phyloP scores from a whole-genome alignment of 2,329 filamentous ascomycete species.

The Leptoxyphium fumago region DNA sequence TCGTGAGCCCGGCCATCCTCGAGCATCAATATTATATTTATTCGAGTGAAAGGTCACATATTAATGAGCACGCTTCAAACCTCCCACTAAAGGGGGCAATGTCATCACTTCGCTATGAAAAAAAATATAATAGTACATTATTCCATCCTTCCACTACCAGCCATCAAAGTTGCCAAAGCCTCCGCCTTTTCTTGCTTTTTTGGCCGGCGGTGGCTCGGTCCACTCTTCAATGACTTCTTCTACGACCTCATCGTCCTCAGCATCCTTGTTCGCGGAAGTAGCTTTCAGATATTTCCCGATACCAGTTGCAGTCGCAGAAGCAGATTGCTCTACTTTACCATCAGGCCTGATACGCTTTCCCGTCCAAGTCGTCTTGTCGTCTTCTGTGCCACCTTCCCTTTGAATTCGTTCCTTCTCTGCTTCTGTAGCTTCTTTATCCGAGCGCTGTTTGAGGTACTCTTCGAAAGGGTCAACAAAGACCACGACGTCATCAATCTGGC shows the following conservation, averaged over 20 bases:
- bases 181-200: constrained; percentile 51
- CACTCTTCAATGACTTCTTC: constrained; percentile 40
- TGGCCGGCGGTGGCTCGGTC: constrained; percentile 58
- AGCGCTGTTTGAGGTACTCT: constrained; percentile 62
- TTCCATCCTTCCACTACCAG: constrained; percentile 45
- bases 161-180: constrained; percentile 92
- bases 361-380: constrained; percentile 89
- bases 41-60: no score
- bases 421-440: constrained; percentile 41
- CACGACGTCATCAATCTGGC: constrained; percentile 67
- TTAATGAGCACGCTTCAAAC: no score
- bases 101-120: no score
- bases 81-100: no score
- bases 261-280: constrained; percentile 16
- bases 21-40: no score
- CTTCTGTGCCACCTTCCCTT: constrained; percentile 58
- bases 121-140: no score
- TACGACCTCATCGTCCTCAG: constrained; percentile 35
- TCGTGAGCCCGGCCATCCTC: no score
- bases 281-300: constrained; percentile 70
- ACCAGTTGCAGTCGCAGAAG: constrained; percentile 32
- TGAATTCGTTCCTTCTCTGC: constrained; percentile 49
- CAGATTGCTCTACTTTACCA: constrained; percentile 37
- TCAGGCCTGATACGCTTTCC: constrained; percentile 71
- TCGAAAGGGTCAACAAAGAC: constrained; percentile 92